phyloP scores from a whole-genome alignment of 495 filamentous ascomycete genomes.

The Amniculicola lignicola region DNA sequence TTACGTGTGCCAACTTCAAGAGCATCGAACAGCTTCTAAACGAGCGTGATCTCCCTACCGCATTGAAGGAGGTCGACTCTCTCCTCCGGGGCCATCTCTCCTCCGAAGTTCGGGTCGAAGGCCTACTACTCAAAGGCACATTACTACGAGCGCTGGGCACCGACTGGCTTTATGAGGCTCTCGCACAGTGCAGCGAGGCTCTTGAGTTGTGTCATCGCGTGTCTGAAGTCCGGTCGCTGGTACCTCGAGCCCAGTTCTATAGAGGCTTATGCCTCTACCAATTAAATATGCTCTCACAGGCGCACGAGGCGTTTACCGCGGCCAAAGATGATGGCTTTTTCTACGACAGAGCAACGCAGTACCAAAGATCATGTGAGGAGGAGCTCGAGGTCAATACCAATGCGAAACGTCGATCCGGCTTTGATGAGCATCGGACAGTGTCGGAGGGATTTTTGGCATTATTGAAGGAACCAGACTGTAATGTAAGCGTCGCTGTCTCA shows the following conservation, averaged over 20 bases:
- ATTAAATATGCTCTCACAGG: conserved; percentile 10
- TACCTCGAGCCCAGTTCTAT: conserved; percentile 16
- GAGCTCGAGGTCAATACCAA: background rate
- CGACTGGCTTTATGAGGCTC: conserved; percentile 9
- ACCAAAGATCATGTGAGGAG: background rate
- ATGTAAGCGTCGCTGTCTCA: too few relatives aligned
- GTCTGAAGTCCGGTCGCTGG: background rate
- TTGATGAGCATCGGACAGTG: conserved; percentile 8
- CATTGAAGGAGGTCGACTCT: conserved; percentile 6
- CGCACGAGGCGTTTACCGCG: conserved; percentile 6
- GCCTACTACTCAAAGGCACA: conserved; percentile 14
- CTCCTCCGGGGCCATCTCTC: conserved; percentile 2
- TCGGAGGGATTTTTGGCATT: background rate
- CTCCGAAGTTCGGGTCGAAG: conserved; percentile 6
- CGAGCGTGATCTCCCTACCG: background rate
- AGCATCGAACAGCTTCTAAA: background rate
- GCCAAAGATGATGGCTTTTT: background rate
- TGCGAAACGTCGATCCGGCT: conserved; percentile 3
- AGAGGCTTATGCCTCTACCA: conserved; percentile 17
- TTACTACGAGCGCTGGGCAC: background rate
- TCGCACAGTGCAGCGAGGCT: conserved; percentile 17
- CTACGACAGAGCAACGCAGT: background rate
- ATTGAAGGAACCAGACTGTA: background rate
- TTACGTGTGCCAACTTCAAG: background rate
- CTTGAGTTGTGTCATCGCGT: conserved; percentile 10